phyloP scores from a whole-genome alignment of 441 rosid genomes.

The Aquilaria agallochum region DNA sequence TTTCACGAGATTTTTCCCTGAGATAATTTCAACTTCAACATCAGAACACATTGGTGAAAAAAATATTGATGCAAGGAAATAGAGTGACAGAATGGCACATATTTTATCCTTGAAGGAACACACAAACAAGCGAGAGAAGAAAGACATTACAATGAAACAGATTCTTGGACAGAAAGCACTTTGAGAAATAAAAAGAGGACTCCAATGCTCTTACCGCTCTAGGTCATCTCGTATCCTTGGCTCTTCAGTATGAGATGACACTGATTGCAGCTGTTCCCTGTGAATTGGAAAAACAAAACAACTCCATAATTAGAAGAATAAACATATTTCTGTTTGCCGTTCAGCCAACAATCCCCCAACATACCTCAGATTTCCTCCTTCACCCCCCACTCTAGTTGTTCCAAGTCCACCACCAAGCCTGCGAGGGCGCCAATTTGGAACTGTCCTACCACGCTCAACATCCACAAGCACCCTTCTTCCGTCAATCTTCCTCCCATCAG shows the following conservation, averaged over 20 bases:
- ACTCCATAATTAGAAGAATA: background rate
- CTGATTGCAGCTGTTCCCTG: conserved; percentile 62
- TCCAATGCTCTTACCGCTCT: conserved; percentile 41
- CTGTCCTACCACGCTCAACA: conserved; percentile 95
- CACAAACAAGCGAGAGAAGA: too few species aligned
- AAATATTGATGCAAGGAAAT: background rate
- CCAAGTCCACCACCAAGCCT: conserved; percentile 99
- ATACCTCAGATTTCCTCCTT: conserved; percentile 53
- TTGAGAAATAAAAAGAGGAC: background rate
- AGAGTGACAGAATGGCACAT: background rate
- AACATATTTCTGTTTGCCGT: background rate
- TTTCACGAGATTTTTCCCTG: conserved; percentile 75
- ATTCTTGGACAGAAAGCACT: too few species aligned
- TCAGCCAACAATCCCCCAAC: conserved; percentile 32
- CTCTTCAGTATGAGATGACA: conserved; percentile 66
- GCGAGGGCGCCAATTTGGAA: conserved; percentile 98
- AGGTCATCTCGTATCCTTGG: conserved; percentile 74
- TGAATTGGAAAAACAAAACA: conserved; percentile 11
- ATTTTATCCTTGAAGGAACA: too few species aligned
- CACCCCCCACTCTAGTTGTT: conserved; percentile 79
- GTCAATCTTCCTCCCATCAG: conserved; percentile 95
- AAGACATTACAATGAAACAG: too few species aligned
- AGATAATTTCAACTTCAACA: conserved; percentile 1
- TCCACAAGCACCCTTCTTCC: conserved; percentile 95
- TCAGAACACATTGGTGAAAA: conserved; percentile 6